phyloP scores from a whole-genome alignment of 139 green algal genomes.

The Closterium sp. region DNA sequence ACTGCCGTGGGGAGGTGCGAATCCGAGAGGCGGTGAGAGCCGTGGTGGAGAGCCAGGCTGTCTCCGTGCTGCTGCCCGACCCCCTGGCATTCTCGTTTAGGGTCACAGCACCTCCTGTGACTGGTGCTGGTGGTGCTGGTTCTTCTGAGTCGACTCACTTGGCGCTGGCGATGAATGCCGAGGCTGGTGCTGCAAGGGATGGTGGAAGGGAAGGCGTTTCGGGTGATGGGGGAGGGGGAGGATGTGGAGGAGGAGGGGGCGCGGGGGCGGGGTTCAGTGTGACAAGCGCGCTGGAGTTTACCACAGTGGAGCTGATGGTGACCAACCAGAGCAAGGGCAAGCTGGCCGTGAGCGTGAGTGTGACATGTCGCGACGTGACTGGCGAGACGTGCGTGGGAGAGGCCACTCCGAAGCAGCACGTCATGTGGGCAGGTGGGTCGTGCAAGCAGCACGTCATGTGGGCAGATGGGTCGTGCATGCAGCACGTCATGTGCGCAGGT shows the following conservation, averaged over 20 bases:
- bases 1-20: conserved; percentile 21
- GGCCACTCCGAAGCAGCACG: not conserved
- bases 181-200: not conserved
- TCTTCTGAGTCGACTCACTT: no score
- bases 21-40: conserved; percentile 28
- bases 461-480: not conserved
- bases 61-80: conserved; percentile 36
- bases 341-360: conserved; percentile 20
- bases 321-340: conserved; percentile 19
- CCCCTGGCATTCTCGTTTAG: conserved; percentile 33
- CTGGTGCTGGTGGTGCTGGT: not conserved
- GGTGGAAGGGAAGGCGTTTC: not conserved
- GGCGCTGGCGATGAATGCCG: not conserved
- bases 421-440: conserved; percentile 43
- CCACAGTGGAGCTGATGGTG: conserved; percentile 29
- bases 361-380: conserved; percentile 41
- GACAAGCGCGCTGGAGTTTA: conserved; percentile 31
- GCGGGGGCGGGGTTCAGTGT: conserved; percentile 18
- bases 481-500: not conserved
- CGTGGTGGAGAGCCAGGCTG: conserved; percentile 23
- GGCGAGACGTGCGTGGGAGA: conserved; percentile 35
- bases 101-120: not conserved
- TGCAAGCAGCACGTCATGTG: not conserved
- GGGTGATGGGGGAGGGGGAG: not conserved
- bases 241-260: not conserved